Evolutionary conservation across 2,329 filamentous ascomycete genomes (phyloP), one percentile per base, ranked within the genome.

Genomic region (Dothidotthia symphoricarpi): DNA sequence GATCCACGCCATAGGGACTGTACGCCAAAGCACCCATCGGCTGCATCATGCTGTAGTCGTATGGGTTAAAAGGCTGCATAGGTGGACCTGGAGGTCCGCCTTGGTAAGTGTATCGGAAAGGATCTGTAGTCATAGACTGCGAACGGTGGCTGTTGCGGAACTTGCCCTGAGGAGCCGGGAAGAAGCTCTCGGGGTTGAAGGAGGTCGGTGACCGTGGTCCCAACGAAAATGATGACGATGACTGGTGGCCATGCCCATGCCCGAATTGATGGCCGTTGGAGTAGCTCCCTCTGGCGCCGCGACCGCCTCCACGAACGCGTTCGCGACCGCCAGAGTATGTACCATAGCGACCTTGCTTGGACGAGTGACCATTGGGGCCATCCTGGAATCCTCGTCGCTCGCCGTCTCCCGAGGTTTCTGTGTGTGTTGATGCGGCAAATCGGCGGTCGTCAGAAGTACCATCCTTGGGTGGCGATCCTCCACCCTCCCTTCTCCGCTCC

Each of bases 11-110:
- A 28, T 77, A 80, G 15, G 76, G 73, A 46, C 73, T 72, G 56
- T 76, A 84, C 6, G 80, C 75, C 36, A 78, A 64, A 17, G 80
- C 75, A 45, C 72, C 77, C 73, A 82, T 77, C 4, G 77, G 68
- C 45, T 75, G 75, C 53, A 77, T 70, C 39, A 70, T 64, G 19
- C 70, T 66, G 53, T 81, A 82, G 36, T 78, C 77, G 50, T 80
- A 82, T 66, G 80, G 73, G 24, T 71, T 69, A 46, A 75, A 77
- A 6, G 73, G 69, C 43, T 75, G 71, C 28, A 78, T 47, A 14
- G 70, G 66, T 28, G 68, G 43, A 44, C 75, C 57, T 38, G 66
- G 66, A 28, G 64, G 57, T 28, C 65, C 61, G 32, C 44, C 47
- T 28, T 65, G 55, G 34, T 65, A 64, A 16, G 59, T 48, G 37